phyloP scores from a whole-genome alignment of 192 early-diverging fungal genomes.

The Umbelopsis ramanniana region DNA sequence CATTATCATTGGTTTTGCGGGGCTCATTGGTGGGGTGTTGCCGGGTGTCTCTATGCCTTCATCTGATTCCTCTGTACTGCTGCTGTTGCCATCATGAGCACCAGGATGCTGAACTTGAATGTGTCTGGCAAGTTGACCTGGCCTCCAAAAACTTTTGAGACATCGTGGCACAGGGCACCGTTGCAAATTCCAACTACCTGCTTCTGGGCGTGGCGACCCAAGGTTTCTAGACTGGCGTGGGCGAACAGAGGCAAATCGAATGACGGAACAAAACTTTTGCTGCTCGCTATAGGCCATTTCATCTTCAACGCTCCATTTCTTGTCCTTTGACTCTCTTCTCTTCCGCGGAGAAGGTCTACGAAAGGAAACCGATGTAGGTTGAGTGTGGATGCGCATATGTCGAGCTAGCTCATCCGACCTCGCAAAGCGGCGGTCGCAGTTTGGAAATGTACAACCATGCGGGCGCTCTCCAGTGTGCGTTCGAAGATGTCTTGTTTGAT shows the following conservation, averaged over 20 bases:
- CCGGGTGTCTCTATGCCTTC: constrained; percentile 16
- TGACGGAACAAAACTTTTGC: constrained; percentile 40
- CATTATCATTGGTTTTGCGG: neutral
- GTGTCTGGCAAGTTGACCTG: constrained; percentile 39
- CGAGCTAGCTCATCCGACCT: constrained; percentile 75
- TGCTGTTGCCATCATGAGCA: constrained; percentile 10
- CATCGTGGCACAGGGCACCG: constrained; percentile 38
- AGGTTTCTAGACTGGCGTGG: constrained; percentile 28
- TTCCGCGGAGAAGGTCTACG: constrained; percentile 30
- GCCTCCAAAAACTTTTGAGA: constrained; percentile 43
- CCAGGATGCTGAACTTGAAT: constrained; percentile 41
- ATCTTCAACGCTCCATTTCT: constrained; percentile 31
- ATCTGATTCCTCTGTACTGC: constrained; percentile 26
- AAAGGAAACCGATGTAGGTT: constrained; percentile 42
- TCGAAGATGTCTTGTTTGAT: constrained; percentile 82
- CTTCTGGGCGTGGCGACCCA: constrained; percentile 1
- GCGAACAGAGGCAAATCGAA: constrained; percentile 34
- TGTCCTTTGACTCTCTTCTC: constrained; percentile 21
- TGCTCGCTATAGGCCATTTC: constrained; percentile 39
- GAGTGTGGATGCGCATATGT: constrained; percentile 52
- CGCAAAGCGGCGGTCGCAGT: constrained; percentile 80
- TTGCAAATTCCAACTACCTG: constrained; percentile 34
- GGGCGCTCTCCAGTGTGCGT: constrained; percentile 88
- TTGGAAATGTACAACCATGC: constrained; percentile 67
- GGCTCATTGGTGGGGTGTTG: constrained; percentile 15